phyloP scores from a whole-genome alignment of 2,329 filamentous ascomycete genomes.

The Fusarium napiforme region DNA sequence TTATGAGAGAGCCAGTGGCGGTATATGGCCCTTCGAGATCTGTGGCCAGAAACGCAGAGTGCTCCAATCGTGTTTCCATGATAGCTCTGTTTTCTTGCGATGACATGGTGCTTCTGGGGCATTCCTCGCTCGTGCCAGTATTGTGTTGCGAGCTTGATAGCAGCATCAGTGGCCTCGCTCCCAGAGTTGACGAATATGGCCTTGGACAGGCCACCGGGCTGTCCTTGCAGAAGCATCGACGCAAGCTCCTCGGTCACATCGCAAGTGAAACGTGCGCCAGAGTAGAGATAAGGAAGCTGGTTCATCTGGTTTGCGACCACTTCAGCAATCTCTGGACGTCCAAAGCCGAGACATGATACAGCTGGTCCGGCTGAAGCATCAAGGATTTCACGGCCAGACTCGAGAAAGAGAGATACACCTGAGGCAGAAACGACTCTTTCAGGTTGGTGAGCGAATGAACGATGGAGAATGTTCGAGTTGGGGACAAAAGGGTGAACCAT shows the following conservation, averaged over 20 bases:
- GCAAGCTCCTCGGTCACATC: slow-evolving; percentile 46
- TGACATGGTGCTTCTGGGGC: slow-evolving; percentile 52
- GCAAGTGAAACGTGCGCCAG: slow-evolving; percentile 27
- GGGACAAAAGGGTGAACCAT: slow-evolving; percentile 1
- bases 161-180: neutral
- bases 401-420: neutral
- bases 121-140: slow-evolving; percentile 57
- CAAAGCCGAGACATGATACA: neutral
- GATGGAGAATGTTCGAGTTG: neutral
- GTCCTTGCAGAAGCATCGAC: slow-evolving; percentile 37
- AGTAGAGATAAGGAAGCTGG: slow-evolving; percentile 24
- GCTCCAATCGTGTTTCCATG: slow-evolving; percentile 63
- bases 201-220: neutral
- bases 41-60: slow-evolving; percentile 51
- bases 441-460: neutral
- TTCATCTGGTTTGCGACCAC: slow-evolving; percentile 7
- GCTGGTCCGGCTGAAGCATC: neutral
- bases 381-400: slow-evolving; percentile 3
- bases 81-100: slow-evolving; percentile 58
- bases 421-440: neutral
- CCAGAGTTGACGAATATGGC: slow-evolving; percentile 3
- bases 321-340: neutral
- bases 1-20: slow-evolving; percentile 27
- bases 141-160: slow-evolving; percentile 1
- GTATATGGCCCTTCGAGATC: slow-evolving; percentile 22